Evolutionary conservation across 805 yeast species (phyloP), one percentile per base, ranked within the genome.

Genomic region (Maudiozyma pseudohumilis): DNA sequence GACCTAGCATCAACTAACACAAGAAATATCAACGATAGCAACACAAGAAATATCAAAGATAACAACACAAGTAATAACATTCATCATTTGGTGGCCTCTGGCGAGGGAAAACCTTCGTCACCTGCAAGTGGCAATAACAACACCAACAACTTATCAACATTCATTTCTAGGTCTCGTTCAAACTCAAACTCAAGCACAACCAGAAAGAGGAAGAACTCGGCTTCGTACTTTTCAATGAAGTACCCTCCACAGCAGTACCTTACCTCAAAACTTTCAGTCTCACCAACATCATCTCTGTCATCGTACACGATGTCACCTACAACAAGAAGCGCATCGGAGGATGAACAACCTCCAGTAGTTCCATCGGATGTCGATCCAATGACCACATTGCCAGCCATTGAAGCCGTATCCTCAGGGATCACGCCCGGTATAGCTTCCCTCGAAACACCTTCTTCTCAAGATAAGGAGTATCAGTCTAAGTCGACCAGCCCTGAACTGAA

Each of bases 201-300:
- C 7, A 35, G 32, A 13, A 31, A 36, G 17, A 36, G 39, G 32
- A 36, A 32, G 12, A 31, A 24, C 15, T 25, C 37, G 1, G 27
- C 42, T 19, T 24, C 31, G 1, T 39, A 36, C 18, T 39, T 34
- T 18, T 17, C 31, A 3, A 9, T 12, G 13, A 24, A 25, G 19
- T 27, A 20, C 17, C 6, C 15, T 3, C 28, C 18, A 11, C 19
- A 34, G 18, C 9, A 26, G 18, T n/a, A 10, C 18, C 9, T 17
- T 16, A 18, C 29, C 12, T 15, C 29, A 6, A 25, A 21, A n/a
- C 20, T 6, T 16, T 15, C 28, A 7, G 19, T 21, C 3, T 20
- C 32, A 15, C 29, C 37, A 4, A 26, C 39, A 6, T 24, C 29
- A 16, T 29, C 25, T 4, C 7, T 26, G 27, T 34, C 35, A 3